Percentiles rank a stretch among this genome's conserved stretches.
phyloP scores from a whole-genome alignment of 2,329 filamentous ascomycete species.

The Penicillium sp. region DNA sequence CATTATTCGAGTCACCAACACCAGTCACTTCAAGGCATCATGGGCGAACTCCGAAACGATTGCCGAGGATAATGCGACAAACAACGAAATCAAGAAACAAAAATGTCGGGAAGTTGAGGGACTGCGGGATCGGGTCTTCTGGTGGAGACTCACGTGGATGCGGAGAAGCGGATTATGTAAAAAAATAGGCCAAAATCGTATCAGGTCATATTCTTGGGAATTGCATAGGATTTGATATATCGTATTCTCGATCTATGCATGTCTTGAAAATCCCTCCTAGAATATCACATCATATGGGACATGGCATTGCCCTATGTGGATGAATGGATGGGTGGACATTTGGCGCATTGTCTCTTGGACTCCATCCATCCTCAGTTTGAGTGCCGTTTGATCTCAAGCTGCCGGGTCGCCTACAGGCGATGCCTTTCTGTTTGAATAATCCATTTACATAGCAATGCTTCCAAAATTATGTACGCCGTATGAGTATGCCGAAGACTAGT shows the following conservation, averaged over 20 bases:
- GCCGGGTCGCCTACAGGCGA: background rate
- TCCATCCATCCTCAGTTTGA: background rate
- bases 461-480: background rate
- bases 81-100: constrained; percentile 18
- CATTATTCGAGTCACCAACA: constrained; percentile 17
- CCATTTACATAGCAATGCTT: background rate
- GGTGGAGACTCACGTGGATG: constrained; percentile 26
- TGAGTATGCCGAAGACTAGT: background rate
- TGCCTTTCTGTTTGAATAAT: background rate
- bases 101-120: constrained; percentile 26
- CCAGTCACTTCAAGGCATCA: constrained; percentile 19
- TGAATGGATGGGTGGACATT: background rate
- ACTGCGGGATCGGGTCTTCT: constrained; percentile 24
- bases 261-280: background rate
- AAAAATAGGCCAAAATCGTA: background rate
- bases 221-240: constrained; percentile 36
- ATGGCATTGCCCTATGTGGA: background rate
- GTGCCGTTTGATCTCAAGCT: background rate
- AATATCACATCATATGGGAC: background rate
- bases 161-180: constrained; percentile 27
- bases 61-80: constrained; percentile 18
- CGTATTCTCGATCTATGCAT: background rate
- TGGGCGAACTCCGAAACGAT: constrained; percentile 10
- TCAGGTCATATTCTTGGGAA: background rate
- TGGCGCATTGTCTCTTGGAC: background rate